Evolutionary conservation across 106 monocot genomes (phyloP).

Genomic region (Dioscorea dumetorum): DNA sequence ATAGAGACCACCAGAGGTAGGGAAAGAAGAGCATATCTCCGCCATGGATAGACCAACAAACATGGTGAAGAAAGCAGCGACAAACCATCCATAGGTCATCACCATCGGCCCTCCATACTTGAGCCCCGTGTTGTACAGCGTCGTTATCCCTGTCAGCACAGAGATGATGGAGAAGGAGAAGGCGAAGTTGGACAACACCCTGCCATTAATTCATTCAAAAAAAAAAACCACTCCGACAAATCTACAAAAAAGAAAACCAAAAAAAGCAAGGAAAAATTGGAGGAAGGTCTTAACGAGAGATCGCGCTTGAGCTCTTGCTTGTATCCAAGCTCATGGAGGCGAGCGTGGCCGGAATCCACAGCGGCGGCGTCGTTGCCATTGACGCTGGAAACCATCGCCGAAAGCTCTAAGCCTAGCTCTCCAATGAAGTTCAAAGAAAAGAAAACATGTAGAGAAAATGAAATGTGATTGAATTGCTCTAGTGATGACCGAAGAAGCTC

Average conservation of each 20-base stretch:
- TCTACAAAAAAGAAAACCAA: constrained; percentile 9
- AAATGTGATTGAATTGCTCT: too few relatives aligned
- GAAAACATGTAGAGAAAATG: too few relatives aligned
- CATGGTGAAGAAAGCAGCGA: constrained; percentile 28
- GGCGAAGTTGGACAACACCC: constrained; percentile 54
- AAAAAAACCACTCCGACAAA: neutral
- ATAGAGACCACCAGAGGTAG: constrained; percentile 61
- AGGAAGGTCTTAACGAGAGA: constrained; percentile 47
- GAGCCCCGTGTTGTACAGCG: constrained; percentile 51
- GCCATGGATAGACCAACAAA: constrained; percentile 52
- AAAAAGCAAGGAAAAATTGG: constrained; percentile 59
- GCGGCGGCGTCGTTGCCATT: neutral
- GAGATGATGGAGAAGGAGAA: constrained; percentile 66
- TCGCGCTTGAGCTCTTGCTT: constrained; percentile 62
- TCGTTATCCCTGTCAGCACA: constrained; percentile 47
- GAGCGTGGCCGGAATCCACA: constrained; percentile 20
- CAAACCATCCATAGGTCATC: constrained; percentile 38
- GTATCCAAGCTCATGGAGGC: constrained; percentile 49
- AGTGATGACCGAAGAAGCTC: too few relatives aligned
- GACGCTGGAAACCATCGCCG: neutral
- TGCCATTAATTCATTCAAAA: neutral
- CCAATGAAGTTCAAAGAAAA: neutral
- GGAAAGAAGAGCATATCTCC: constrained; percentile 73
- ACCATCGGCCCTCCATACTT: constrained; percentile 42
- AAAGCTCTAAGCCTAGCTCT: neutral